Conservation (phyloP, 2,329 filamentous ascomycete genomes). For the Epichloe elymi region DNA sequence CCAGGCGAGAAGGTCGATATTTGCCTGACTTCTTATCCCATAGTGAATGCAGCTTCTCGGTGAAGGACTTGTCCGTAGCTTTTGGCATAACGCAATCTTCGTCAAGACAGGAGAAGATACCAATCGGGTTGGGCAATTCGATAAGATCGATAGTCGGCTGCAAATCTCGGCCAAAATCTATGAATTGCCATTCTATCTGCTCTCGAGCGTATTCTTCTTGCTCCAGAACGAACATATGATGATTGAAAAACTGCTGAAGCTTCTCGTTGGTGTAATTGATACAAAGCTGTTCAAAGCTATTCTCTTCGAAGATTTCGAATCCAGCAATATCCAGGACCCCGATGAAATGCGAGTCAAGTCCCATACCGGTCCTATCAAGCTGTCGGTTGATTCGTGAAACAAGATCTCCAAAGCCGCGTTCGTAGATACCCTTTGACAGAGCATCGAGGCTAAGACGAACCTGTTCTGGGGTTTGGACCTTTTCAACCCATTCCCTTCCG, state of each 20-base stretch:
- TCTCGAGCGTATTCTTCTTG: slow-evolving; percentile 96
- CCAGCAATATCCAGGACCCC: slow-evolving; percentile 97
- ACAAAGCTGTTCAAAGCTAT: slow-evolving; percentile 97
- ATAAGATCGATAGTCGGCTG: slow-evolving; percentile 98
- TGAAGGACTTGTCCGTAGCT: slow-evolving; percentile 92
- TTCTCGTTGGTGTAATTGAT: slow-evolving; percentile 99
- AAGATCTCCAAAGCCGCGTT: slow-evolving; percentile 86
- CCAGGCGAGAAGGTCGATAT: slow-evolving; percentile 76
- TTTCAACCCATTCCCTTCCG: slow-evolving; percentile 95
- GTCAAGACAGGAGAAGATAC: slow-evolving; percentile 95
- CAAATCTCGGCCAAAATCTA: slow-evolving; percentile 92
- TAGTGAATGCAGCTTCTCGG: slow-evolving; percentile 88
- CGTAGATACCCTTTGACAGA: slow-evolving; percentile 92
- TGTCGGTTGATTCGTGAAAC: slow-evolving; percentile 86
- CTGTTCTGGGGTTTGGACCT: slow-evolving; percentile 94
- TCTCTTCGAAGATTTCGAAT: slow-evolving; percentile 96
- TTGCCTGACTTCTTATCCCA: slow-evolving; percentile 96
- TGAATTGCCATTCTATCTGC: slow-evolving; percentile 99
- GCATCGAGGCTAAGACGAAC: slow-evolving; percentile 83
- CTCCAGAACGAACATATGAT: slow-evolving; percentile 98
- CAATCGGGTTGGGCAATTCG: slow-evolving; percentile 89
- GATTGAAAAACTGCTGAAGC: slow-evolving; percentile 98
- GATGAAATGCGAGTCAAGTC: slow-evolving; percentile 83
- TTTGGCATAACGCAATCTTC: slow-evolving; percentile 99
- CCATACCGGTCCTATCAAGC: slow-evolving; percentile 72